A percentile compares a stretch with the other conserved stretches of the same genome.
Evolutionary conservation across 1,139 yeast genomes (phyloP).

Genomic region (Tardiomyces blankii): DNA sequence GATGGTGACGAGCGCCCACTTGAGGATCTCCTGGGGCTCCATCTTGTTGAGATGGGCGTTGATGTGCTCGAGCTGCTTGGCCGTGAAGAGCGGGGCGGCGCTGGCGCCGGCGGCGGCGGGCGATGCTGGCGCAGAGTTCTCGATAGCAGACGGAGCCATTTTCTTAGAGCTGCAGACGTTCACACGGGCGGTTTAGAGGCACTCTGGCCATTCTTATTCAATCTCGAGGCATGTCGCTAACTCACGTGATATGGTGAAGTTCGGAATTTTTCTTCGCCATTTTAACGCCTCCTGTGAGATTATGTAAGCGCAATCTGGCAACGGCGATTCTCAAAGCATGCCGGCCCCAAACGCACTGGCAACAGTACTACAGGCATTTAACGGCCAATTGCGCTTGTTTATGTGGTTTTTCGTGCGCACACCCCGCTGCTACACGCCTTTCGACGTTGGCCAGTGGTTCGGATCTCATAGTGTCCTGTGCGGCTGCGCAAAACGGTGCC

Average conservation of each 20-base stretch:
- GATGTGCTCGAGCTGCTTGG: conserved; percentile 28
- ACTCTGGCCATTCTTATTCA: background rate
- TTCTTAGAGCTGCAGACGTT: background rate
- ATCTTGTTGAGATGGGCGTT: conserved; percentile 47
- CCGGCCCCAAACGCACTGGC: too few relatives aligned
- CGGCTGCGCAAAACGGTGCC: too few relatives aligned
- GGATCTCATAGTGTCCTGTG: too few relatives aligned
- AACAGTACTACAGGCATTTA: too few relatives aligned
- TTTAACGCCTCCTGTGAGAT: background rate
- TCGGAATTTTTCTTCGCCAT: too few relatives aligned
- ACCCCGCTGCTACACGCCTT: too few relatives aligned
- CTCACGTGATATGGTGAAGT: background rate
- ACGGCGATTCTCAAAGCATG: background rate
- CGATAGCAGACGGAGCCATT: background rate
- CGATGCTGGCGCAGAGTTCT: background rate
- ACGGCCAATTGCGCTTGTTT: too few relatives aligned
- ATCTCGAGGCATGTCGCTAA: background rate
- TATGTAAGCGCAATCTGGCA: background rate
- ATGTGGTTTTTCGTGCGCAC: too few relatives aligned
- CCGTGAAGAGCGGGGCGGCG: conserved; percentile 8
- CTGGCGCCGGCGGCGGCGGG: background rate
- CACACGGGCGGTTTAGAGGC: background rate
- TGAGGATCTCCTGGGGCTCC: conserved; percentile 60
- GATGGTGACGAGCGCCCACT: conserved; percentile 74
- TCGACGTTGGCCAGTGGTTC: too few relatives aligned